These are phyloP conservation scores for Boletales sp. DNA, from an alignment of 768 basidiomycete genomes.

Conservation along the genomic window DNA sequence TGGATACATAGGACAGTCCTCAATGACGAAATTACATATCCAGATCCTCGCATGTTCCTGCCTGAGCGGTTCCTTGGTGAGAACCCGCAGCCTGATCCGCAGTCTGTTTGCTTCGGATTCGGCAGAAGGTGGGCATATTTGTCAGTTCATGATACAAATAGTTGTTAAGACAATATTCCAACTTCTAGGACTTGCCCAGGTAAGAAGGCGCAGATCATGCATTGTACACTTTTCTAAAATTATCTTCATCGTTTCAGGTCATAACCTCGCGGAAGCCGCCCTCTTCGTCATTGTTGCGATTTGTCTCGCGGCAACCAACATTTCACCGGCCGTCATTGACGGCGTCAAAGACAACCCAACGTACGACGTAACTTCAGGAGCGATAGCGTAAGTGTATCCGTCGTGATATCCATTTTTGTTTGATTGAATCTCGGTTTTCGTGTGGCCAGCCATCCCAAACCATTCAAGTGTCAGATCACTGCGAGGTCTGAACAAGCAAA, in stretches of 20 bases:
- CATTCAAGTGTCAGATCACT: conserved; percentile 53
- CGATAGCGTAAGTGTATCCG: conserved; percentile 37
- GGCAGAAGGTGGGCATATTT: conserved; percentile 23
- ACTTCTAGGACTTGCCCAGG: conserved; percentile 19
- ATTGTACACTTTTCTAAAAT: neutral
- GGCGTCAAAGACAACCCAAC: conserved; percentile 43
- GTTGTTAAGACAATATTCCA: neutral
- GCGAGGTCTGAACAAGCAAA: conserved; percentile 46
- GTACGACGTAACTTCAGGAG: conserved; percentile 41
- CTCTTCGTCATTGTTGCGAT: conserved; percentile 28
- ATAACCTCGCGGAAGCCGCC: conserved; percentile 24
- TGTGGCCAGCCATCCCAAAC: conserved; percentile 43
- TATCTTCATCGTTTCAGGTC: conserved; percentile 12
- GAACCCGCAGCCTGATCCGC: conserved; percentile 15
- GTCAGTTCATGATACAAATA: too few species aligned
- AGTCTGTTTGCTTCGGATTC: conserved; percentile 22
- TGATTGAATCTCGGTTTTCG: neutral
- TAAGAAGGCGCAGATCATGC: neutral
- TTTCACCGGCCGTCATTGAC: conserved; percentile 38
- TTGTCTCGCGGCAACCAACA: conserved; percentile 43
- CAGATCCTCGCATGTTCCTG: conserved; percentile 29
- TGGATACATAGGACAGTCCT: conserved; percentile 43
- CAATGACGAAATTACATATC: conserved; percentile 42
- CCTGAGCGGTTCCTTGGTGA: conserved; percentile 34
- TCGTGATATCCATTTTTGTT: too few species aligned